Evolutionary conservation across 495 filamentous ascomycete species (phyloP).

Genomic region (Paragyromitra xinjiangensis): DNA sequence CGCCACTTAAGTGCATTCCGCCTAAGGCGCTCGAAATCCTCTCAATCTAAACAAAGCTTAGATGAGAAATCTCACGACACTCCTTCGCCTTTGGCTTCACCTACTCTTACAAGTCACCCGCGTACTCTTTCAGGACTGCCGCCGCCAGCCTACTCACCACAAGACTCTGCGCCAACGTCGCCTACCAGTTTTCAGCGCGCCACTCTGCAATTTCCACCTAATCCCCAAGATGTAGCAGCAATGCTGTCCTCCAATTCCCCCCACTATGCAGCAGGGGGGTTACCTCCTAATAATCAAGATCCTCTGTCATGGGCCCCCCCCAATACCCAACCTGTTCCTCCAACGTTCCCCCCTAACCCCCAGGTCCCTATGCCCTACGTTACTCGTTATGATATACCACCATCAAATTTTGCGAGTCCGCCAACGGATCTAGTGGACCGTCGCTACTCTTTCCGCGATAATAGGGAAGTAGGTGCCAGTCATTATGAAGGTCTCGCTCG

Average conservation of each 20-base stretch:
- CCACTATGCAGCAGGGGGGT: not conserved
- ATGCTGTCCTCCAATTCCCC: not conserved
- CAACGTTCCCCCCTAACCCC: not conserved
- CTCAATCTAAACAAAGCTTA: not conserved
- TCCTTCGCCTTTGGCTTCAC: not conserved
- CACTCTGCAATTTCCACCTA: not conserved
- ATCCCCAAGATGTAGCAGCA: not conserved
- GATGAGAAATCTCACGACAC: not conserved
- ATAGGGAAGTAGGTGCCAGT: slow-evolving; percentile 62
- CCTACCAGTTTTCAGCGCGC: not conserved
- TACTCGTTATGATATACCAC: not conserved
- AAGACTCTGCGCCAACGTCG: not conserved
- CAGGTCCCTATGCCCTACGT: not conserved
- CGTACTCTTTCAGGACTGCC: not conserved
- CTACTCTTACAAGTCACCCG: no score
- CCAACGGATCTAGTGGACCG: slow-evolving; percentile 2
- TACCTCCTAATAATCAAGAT: not conserved
- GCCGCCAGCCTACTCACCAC: not conserved
- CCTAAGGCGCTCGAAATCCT: not conserved
- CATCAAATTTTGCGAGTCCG: not conserved
- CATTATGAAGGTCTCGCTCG: slow-evolving; percentile 76
- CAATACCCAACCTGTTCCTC: no score
- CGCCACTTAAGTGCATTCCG: not conserved
- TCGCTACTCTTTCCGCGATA: slow-evolving; percentile 13
- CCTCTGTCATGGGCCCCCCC: no score